Evolutionary conservation across 805 yeast genomes (phyloP), one percentile per base, ranked within the genome.

Genomic region (Metschnikowia sp.): DNA sequence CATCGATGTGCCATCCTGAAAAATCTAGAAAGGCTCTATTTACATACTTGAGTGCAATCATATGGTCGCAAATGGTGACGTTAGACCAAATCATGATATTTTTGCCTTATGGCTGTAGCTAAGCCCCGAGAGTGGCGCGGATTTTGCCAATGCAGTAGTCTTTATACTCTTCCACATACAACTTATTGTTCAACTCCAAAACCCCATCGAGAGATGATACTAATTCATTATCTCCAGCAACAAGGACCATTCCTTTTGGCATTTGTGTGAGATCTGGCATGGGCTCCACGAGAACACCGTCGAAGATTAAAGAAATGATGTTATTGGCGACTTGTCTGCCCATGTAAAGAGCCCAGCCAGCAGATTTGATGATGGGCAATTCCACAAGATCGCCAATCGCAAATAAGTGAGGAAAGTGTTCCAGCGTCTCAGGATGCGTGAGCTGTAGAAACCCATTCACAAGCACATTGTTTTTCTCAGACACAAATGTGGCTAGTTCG

Each of bases 301-400:
- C 67, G 38, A 62, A 53, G 1, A 70, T 58, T 15, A 61, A 37
- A 36, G 64, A 59, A 6, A 64, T 53, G 32, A 72, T 52, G 46
- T 72, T 72, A 50, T 68, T 66, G 12, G 76, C 75, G 8, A 59
- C 66, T 43, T 59, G 68, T 36, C 74, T 56, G 2, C 75, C 76
- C 66, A 65, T 68, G 52, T 68, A 71, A 57, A 70, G 62, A 3
- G 75, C 76, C 76, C 76, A 72, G 2, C 76, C 76, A 2, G 76
- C 76, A 39, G 71, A 65, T 56, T 72, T 72, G 51, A 72, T 69
- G 43, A 70, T 68, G 30, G 73, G 69, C 29, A 65, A 46, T 38
- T 71, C 73, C 4, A 69, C 70, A 49, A 71, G 56, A 52, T 72
- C 75, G 7, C 76, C 76, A 22, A 70, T 45, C 32, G 58, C 68